Percentiles rank a stretch among this genome's conserved stretches.
These are phyloP conservation scores for Debaryomyces prosopidis DNA, from an alignment of 805 yeast species.

Conservation along the genomic window DNA sequence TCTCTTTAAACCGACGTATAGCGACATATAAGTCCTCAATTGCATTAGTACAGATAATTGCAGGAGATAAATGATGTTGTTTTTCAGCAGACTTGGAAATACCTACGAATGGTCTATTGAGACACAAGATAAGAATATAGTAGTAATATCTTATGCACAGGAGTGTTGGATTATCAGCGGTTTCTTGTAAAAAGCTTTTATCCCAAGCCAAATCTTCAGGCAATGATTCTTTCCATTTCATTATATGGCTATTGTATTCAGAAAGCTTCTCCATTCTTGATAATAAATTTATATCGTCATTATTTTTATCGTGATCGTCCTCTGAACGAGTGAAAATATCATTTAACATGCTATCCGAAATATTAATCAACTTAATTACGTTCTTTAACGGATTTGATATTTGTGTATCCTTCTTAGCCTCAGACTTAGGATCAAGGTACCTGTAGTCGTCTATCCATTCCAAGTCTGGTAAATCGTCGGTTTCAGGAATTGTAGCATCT, in stretches of 20 bases:
- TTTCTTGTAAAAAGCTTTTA: conserved; percentile 32
- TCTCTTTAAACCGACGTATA: conserved; percentile 33
- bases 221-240: conserved; percentile 51
- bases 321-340: conserved; percentile 45
- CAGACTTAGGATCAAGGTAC: conserved; percentile 28
- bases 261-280: conserved; percentile 38
- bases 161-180: conserved; percentile 54
- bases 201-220: conserved; percentile 55
- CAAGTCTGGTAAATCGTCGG: conserved; percentile 59
- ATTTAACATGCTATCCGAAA: conserved; percentile 46
- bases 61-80: conserved; percentile 27
- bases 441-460: conserved; percentile 63
- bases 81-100: conserved; percentile 16
- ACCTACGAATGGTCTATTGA: conserved; percentile 61
- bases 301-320: conserved; percentile 24
- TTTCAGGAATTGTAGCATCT: conserved; percentile 61
- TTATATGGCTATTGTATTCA: conserved; percentile 51
- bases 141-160: conserved; percentile 57
- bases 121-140: conserved; percentile 57
- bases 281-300: conserved; percentile 43
- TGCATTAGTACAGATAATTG: conserved; percentile 35
- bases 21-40: conserved; percentile 44
- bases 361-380: conserved; percentile 41
- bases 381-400: conserved; percentile 46
- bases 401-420: conserved; percentile 21